Evolutionary conservation across 805 yeast genomes (phyloP).

Genomic region (Torulaspora maleeae): DNA sequence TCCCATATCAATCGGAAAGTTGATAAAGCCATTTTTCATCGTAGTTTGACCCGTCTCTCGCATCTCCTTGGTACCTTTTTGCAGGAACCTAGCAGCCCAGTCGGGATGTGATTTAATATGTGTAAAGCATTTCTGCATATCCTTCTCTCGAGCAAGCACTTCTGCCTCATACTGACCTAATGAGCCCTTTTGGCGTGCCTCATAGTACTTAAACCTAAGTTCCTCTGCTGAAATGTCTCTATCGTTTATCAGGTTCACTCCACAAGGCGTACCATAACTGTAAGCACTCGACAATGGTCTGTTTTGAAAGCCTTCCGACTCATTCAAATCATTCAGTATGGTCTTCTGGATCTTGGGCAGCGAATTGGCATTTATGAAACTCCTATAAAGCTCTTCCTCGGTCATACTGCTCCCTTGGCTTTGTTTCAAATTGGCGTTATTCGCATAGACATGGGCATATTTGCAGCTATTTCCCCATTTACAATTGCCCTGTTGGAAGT

Average conservation of each 20-base stretch:
- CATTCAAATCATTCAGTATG: constrained; percentile 25
- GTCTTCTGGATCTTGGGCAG: constrained; percentile 30
- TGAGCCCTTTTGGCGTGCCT: constrained; percentile 39
- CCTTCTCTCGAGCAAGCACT: constrained; percentile 41
- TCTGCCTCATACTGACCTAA: constrained; percentile 40
- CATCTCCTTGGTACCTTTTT: constrained; percentile 39
- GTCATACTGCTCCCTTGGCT: constrained; percentile 10
- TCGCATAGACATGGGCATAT: constrained; percentile 39
- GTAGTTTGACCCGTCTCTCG: constrained; percentile 26
- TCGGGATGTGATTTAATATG: constrained; percentile 40
- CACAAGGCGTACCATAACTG: constrained; percentile 47
- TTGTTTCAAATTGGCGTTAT: constrained; percentile 6
- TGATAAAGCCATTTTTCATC: constrained; percentile 33
- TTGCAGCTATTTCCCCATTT: constrained; percentile 42
- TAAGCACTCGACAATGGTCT: constrained; percentile 42
- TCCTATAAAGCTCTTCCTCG: constrained; percentile 18
- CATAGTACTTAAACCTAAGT: constrained; percentile 43
- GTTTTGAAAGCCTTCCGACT: constrained; percentile 23
- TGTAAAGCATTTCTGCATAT: constrained; percentile 42
- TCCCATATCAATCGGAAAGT: constrained; percentile 34
- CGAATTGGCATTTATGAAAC: constrained; percentile 24
- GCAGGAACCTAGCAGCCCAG: constrained; percentile 56
- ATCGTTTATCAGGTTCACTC: constrained; percentile 44
- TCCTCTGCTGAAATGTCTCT: constrained; percentile 56
- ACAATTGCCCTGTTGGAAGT: constrained; percentile 42